Conservation (phyloP, 805 yeast genomes). For the Cyberlindnera mrakii region DNA sequence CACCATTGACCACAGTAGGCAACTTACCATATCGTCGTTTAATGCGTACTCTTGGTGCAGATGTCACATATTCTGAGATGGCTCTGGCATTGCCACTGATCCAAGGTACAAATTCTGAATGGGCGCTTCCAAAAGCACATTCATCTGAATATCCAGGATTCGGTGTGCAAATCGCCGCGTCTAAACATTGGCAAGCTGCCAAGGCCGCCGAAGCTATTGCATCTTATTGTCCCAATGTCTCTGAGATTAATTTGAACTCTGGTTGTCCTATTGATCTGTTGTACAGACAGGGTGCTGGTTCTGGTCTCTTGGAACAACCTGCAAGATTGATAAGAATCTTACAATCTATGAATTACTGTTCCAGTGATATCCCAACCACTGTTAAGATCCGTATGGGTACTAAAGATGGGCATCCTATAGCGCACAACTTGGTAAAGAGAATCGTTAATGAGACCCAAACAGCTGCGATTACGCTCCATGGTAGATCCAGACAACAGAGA, state of each 20-base stretch:
- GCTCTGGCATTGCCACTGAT: constrained; percentile 80
- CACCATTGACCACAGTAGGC: constrained; percentile 97
- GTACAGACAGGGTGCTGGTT: constrained; percentile 94
- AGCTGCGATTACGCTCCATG: constrained; percentile 90
- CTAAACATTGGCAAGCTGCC: constrained; percentile 89
- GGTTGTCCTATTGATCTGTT: constrained; percentile 97
- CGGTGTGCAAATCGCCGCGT: constrained; percentile 89
- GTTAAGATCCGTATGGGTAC: constrained; percentile 92
- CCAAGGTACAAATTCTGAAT: constrained; percentile 88
- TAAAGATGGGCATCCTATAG: constrained; percentile 79
- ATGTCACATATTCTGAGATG: constrained; percentile 93
- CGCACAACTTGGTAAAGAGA: constrained; percentile 67
- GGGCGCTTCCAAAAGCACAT: constrained; percentile 96
- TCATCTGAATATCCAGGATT: constrained; percentile 75
- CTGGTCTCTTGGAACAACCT: constrained; percentile 87
- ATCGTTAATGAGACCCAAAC: constrained; percentile 74
- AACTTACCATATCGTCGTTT: constrained; percentile 91
- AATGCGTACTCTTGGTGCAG: constrained; percentile 88
- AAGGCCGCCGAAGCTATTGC: constrained; percentile 82
- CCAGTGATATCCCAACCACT: constrained; percentile 89
- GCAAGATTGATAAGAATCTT: constrained; percentile 72
- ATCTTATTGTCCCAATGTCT: constrained; percentile 50
- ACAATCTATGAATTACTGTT: constrained; percentile 81
- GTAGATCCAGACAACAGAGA: constrained; percentile 93
- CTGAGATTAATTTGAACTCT: constrained; percentile 85